These are phyloP conservation scores for Kodamaea leandrae DNA, from an alignment of 805 yeast species.

Conservation along the genomic window DNA sequence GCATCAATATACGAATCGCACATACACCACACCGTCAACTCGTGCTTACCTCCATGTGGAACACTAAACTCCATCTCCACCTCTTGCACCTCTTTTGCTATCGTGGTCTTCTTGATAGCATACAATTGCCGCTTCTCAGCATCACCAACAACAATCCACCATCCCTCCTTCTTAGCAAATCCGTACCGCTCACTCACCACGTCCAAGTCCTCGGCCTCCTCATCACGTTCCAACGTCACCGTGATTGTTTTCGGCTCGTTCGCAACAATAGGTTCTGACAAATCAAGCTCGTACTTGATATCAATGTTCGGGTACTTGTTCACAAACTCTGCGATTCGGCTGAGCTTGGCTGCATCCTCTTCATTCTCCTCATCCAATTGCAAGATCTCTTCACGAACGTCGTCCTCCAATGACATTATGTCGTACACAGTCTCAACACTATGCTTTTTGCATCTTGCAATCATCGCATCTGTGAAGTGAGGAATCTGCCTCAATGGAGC, in stretches of 20 bases:
- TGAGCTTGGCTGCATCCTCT: constrained; percentile 34
- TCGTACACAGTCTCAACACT: constrained; percentile 75
- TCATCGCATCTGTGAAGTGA: constrained; percentile 47
- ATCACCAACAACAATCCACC: constrained; percentile 93
- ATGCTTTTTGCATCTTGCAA: constrained; percentile 52
- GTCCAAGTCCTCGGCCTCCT: constrained; percentile 64
- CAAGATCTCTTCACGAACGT: constrained; percentile 61
- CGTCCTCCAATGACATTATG: constrained; percentile 76
- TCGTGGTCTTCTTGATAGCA: constrained; percentile 65
- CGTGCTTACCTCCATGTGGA: constrained; percentile 59
- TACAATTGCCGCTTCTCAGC: constrained; percentile 55
- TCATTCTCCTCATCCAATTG: constrained; percentile 44
- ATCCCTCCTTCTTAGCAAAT: constrained; percentile 54
- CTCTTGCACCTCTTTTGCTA: constrained; percentile 51
- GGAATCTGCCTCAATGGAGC: constrained; percentile 83
- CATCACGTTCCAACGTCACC: constrained; percentile 64
- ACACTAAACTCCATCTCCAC: constrained; percentile 55
- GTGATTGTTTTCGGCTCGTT: constrained; percentile 48
- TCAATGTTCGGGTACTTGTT: constrained; percentile 89
- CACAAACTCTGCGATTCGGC: constrained; percentile 79
- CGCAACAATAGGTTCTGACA: constrained; percentile 39
- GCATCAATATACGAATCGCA: constrained; percentile 93
- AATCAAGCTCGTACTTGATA: constrained; percentile 50
- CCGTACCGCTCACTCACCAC: constrained; percentile 66
- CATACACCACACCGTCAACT: constrained; percentile 75